Conservation (phyloP, 257 asterid genomes). For the Scutellaria galericulata region DNA sequence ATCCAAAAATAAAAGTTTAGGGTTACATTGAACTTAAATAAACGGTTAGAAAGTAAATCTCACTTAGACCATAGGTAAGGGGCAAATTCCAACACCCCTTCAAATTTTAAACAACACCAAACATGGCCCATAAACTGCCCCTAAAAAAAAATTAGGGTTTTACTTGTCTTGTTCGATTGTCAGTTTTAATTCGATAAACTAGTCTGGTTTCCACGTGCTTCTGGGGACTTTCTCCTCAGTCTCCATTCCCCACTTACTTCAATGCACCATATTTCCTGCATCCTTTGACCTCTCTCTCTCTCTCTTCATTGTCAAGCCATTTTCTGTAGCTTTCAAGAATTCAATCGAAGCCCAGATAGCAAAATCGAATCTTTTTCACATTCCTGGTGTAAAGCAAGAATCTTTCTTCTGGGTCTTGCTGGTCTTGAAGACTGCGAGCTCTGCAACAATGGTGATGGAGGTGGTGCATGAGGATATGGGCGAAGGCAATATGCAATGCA, state of each 20-base stretch:
- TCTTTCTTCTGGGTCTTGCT: conserved; percentile 11
- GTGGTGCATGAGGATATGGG: conserved; percentile 94
- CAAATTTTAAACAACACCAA: not conserved
- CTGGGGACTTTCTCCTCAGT: conserved; percentile 44
- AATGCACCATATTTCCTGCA: conserved; percentile 51
- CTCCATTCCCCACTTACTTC: conserved; percentile 57
- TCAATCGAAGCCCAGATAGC: conserved; percentile 27
- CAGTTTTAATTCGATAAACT: conserved; percentile 40
- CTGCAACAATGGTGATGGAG: conserved; percentile 81
- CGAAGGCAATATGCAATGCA: conserved; percentile 78
- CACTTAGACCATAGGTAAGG: too few species aligned
- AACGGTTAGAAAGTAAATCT: too few species aligned
- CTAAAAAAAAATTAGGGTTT: conserved; percentile 42
- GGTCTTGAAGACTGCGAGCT: not conserved
- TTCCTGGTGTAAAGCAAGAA: not conserved
- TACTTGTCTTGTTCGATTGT: conserved; percentile 51
- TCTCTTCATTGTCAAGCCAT: conserved; percentile 32
- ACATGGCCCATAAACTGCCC: conserved; percentile 33
- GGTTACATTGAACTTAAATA: too few species aligned
- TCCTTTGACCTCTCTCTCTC: conserved; percentile 47
- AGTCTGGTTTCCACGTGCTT: conserved; percentile 55
- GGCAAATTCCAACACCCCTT: not conserved
- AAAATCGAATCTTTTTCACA: not conserved
- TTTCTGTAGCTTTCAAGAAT: conserved; percentile 25
- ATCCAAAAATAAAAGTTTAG: too few species aligned